Percentiles rank a stretch among this genome's conserved stretches.
Conservation (phyloP, 2,329 filamentous ascomycete genomes). For the Scytalidium lignicola region DNA sequence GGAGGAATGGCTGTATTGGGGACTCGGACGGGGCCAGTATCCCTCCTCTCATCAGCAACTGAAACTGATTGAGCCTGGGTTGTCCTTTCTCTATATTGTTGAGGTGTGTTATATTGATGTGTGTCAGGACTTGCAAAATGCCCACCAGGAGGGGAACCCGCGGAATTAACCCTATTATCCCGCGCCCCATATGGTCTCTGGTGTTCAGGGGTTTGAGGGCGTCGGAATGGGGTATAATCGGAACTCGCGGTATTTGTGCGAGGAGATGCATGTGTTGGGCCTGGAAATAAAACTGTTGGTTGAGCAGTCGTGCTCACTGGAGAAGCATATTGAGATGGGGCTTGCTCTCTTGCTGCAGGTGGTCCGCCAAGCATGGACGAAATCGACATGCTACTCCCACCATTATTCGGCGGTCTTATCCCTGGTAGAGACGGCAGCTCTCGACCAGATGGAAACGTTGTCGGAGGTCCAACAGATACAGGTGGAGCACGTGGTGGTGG, state of each 20-base stretch:
- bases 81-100: conserved; percentile 50
- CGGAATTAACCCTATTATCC: conserved; percentile 32
- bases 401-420: conserved; percentile 37
- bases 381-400: conserved; percentile 65
- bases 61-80: conserved; percentile 33
- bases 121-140: conserved; percentile 49
- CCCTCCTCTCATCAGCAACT: conserved; percentile 41
- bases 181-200: conserved; percentile 47
- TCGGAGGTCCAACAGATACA: conserved; percentile 31
- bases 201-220: conserved; percentile 71
- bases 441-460: conserved; percentile 42
- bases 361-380: conserved; percentile 63
- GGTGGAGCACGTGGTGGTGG: conserved; percentile 36
- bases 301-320: conserved; percentile 29
- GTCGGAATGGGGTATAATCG: conserved; percentile 58
- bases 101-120: conserved; percentile 55
- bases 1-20: conserved; percentile 11
- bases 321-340: conserved; percentile 42
- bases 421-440: conserved; percentile 49
- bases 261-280: conserved; percentile 32
- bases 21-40: conserved; percentile 21
- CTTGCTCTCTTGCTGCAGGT: conserved; percentile 39
- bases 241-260: conserved; percentile 36
- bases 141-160: conserved; percentile 34
- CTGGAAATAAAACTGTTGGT: conserved; percentile 32